Base-by-base conservation (phyloP, 2,329 filamentous ascomycete genomes). In the Ilyonectria destructans region DNA sequence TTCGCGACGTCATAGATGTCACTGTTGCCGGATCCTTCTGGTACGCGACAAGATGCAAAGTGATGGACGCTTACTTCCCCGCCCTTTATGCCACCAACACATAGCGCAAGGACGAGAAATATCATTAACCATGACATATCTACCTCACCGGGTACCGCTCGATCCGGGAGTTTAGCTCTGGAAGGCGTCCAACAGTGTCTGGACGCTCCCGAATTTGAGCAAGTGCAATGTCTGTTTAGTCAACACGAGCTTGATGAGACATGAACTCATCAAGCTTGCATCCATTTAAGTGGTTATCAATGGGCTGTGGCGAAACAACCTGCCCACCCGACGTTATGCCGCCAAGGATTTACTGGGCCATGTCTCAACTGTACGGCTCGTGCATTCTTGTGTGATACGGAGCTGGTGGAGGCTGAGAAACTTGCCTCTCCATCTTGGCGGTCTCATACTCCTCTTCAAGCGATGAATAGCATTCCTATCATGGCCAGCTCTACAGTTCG, bases 311-410 rank as follows among this genome's bases (percentile, higher is more conserved):
- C 58, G 19, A 71, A 37, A 46, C 43, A 60, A 51, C 40, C 29
- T 45, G 51, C 49, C 52, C 40, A 21, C 37, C 45, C 31, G 35
- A 26, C 37, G n/a, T n/a, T 45, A 67, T 46, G 62, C 29, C 33
- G 58, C 55, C 31, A 64, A 45, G 62, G 52, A 29, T 21, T 46
- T 31, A 43, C 33, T 65, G 59, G 31, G 45, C 35, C 69, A 37
- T 57, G 40, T 35, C 35, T 43, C 61, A 40, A 60, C 62, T 56
- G 46, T 43, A 69, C 40, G 29, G 52, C 21, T 54, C n/a, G 35
- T 57, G 37, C 6, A 58, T 48, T 31, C 29, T 45, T 31, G 43
- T 65, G 48, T 56, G 37, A 56, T 64, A 55, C 10, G 52, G 61
- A 46, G 40, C 26, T 35, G 31, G 19, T 29, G 29, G 54, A 59